Base-by-base conservation (phyloP, 441 rosid genomes). In the Pelargonium australe region DNA sequence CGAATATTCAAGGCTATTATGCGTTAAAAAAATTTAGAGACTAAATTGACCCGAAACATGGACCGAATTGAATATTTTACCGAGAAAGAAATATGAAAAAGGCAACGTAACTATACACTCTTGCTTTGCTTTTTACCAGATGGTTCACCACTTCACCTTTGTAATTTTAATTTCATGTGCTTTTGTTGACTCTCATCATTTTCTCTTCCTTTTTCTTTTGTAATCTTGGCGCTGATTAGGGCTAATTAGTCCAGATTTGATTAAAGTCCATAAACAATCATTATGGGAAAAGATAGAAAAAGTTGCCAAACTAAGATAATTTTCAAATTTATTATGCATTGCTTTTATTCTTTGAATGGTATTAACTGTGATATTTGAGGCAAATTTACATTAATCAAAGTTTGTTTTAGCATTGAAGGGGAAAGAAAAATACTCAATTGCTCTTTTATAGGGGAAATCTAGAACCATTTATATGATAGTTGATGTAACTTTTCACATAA, bases 151-250 rank as follows among this genome's bases (percentile, higher is more conserved):
- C n/a, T n/a, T n/a, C n/a, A 58, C 63, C 13, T 58, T 19, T 58
- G 23, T 17, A 5, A 53, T 49, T 49, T 49, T 4, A 49, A 13
- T 49, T 49, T 49, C 14, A 49, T 5, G 13, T 10, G 55, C n/a
- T 49, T 49, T 12, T 13, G 16, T 49, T n/a, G n/a, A 57, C 62
- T 57, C 28, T 57, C 31, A 17, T 58, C 63, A 58, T 58, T 58
- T 5, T 37, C 41, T 37, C 41, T 37, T 58, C 63, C 63, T 19
- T 17, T 49, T 58, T 58, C 13, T 58, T 58, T 8, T 19, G 8
- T 58, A 20, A 58, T 58, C 12, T 58, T 19, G 31, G 63, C 63
- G 63, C 63, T 58, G 63, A 58, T 58, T 58, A 58, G 63, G 63
- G 63, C 9, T 58, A 58, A 58, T 58, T 58, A 57, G 62, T 57